phyloP scores from a whole-genome alignment of 345 rosid genomes.

The Moricandia arvensis region DNA sequence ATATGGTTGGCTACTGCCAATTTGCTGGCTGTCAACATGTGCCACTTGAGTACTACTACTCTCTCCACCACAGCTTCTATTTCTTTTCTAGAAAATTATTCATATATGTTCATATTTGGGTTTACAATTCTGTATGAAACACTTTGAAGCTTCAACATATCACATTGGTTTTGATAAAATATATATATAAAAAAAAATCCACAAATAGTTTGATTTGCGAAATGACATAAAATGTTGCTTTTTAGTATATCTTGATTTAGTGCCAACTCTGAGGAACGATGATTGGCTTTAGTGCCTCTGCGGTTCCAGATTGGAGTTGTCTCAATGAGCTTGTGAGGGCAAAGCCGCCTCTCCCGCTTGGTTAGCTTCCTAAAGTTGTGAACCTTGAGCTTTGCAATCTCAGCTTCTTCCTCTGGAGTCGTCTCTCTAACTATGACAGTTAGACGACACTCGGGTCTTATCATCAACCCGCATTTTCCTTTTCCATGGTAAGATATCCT shows the following conservation, averaged over 20 bases:
- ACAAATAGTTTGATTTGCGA: not conserved
- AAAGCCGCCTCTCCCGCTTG: slow-evolving; percentile 68
- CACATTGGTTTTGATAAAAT: not conserved
- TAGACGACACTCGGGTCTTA: slow-evolving; percentile 68
- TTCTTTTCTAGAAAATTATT: not conserved
- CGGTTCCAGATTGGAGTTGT: slow-evolving; percentile 84
- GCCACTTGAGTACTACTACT: not conserved
- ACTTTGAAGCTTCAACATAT: not conserved
- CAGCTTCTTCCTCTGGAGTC: slow-evolving; percentile 82
- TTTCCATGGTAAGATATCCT: slow-evolving; percentile 60
- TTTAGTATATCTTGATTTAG: too few relatives aligned
- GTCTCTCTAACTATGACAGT: slow-evolving; percentile 83
- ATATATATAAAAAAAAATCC: not conserved
- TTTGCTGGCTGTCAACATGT: not conserved
- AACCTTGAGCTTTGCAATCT: slow-evolving; percentile 78
- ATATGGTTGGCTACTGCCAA: not conserved
- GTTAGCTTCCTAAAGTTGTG: slow-evolving; percentile 70
- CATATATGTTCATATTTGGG: too few relatives aligned
- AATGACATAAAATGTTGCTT: too few relatives aligned
- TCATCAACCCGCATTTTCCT: slow-evolving; percentile 60
- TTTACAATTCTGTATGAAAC: not conserved
- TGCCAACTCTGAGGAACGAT: slow-evolving; percentile 28
- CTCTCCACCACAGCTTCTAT: not conserved
- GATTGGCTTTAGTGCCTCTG: slow-evolving; percentile 42
- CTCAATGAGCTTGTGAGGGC: slow-evolving; percentile 79